These are phyloP conservation scores for Trichophyton benhamiae DNA, from an alignment of 2,329 filamentous ascomycete species.

Conservation along the genomic window DNA sequence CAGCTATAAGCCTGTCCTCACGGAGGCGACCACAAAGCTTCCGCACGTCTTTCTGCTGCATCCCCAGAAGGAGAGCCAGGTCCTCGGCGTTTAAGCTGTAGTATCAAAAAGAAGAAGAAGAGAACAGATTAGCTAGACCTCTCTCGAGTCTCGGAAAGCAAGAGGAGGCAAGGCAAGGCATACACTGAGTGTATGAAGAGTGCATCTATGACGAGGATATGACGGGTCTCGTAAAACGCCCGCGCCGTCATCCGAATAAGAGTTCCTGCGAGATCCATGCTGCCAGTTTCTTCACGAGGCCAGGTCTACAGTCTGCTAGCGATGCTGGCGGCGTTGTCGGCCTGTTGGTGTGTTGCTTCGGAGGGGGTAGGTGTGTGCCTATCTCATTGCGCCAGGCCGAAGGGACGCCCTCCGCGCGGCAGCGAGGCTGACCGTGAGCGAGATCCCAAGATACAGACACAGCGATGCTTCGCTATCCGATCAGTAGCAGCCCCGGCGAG, in stretches of 20 bases:
- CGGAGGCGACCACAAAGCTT: slow-evolving; percentile 74
- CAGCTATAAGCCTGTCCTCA: slow-evolving; percentile 72
- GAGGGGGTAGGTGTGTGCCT: background rate
- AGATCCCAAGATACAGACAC: background rate
- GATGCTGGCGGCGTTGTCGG: background rate
- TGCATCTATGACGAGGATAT: slow-evolving; percentile 71
- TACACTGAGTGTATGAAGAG: slow-evolving; percentile 61
- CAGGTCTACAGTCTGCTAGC: background rate
- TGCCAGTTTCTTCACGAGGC: background rate
- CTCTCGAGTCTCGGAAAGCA: slow-evolving; percentile 5
- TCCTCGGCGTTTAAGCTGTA: slow-evolving; percentile 69
- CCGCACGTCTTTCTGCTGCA: slow-evolving; percentile 84
- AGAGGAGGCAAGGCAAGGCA: slow-evolving; percentile 27
- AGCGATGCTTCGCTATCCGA: background rate
- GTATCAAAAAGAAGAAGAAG: background rate
- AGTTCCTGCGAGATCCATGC: slow-evolving; percentile 57
- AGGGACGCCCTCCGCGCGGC: background rate
- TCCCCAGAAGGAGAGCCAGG: slow-evolving; percentile 70
- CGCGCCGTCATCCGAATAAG: slow-evolving; percentile 77
- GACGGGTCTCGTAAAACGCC: slow-evolving; percentile 74
- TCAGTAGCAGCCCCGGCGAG: too few species aligned
- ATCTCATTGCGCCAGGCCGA: slow-evolving; percentile 5
- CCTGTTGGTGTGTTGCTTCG: background rate
- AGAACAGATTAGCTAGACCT: slow-evolving; percentile 8
- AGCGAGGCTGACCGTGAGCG: background rate